phyloP scores from a whole-genome alignment of 2,329 filamentous ascomycete species.

The Fusarium scirpi region DNA sequence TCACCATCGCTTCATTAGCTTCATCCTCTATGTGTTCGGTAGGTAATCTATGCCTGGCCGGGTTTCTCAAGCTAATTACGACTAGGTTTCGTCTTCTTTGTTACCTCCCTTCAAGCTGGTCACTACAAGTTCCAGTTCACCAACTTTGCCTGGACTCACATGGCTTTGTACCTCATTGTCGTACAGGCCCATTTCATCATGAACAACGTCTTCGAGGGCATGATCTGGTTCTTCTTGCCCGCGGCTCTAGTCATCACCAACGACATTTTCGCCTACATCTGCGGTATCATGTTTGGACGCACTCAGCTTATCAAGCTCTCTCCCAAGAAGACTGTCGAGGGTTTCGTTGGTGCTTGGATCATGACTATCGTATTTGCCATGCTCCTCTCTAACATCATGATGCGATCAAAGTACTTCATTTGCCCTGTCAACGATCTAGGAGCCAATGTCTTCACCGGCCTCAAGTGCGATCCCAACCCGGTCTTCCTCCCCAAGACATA shows the following conservation, averaged over 20 bases:
- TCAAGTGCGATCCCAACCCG: conserved; percentile 90
- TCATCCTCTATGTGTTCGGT: conserved; percentile 98
- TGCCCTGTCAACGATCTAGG: conserved; percentile 97
- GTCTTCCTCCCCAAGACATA: conserved; percentile 87
- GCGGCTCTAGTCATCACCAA: conserved; percentile 97
- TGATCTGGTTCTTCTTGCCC: conserved; percentile 99
- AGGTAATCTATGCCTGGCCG: conserved; percentile 47
- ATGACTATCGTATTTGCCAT: conserved; percentile 91
- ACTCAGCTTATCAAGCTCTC: conserved; percentile 98
- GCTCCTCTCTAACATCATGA: conserved; percentile 83
- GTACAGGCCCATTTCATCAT: conserved; percentile 99
- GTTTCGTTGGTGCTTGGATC: conserved; percentile 95
- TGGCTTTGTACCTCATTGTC: conserved; percentile 97
- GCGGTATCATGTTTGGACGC: conserved; percentile 94
- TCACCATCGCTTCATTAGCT: conserved; percentile 98
- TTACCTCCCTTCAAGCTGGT: conserved; percentile 91
- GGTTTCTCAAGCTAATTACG: conserved; percentile 29
- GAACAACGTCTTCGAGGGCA: conserved; percentile 99
- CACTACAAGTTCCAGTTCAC: conserved; percentile 99
- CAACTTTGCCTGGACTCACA: conserved; percentile 99
- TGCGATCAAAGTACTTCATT: conserved; percentile 96
- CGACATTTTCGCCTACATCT: conserved; percentile 98
- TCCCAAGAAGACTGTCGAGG: conserved; percentile 99
- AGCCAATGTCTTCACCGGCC: conserved; percentile 89
- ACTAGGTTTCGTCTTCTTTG: conserved; percentile 96